phyloP scores from a whole-genome alignment of 2,329 filamentous ascomycete species.

The Fusarium lateritium region DNA sequence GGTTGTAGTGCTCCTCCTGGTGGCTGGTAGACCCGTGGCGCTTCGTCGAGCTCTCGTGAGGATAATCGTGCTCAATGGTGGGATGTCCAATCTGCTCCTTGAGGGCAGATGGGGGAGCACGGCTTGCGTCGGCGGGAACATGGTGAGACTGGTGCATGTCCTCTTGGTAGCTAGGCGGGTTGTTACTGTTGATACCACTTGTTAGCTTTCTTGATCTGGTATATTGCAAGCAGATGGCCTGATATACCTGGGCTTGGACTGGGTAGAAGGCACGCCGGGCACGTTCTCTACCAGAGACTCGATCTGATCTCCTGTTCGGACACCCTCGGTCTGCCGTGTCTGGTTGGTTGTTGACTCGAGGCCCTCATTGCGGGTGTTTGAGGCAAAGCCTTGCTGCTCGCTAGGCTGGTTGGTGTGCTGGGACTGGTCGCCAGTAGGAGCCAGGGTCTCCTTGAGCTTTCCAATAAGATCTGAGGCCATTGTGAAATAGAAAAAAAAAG shows the following conservation, averaged over 20 bases:
- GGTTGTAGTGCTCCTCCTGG: conserved; percentile 50
- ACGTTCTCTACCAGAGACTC: conserved; percentile 33
- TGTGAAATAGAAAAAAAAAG: neutral
- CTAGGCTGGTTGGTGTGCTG: conserved; percentile 1
- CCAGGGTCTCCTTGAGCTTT: conserved; percentile 43
- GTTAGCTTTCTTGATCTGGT: rapidly evolving
- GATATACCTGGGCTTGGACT: conserved; percentile 18
- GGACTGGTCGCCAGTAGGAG: conserved; percentile 20
- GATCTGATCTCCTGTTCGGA: conserved; percentile 30
- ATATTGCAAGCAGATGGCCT: rapidly evolving
- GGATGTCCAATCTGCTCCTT: conserved; percentile 47
- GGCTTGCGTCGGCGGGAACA: conserved; percentile 40
- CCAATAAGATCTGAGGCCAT: conserved; percentile 40
- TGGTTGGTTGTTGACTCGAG: conserved; percentile 6
- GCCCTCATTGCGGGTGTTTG: neutral
- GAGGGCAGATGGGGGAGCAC: conserved; percentile 48
- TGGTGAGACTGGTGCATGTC: neutral
- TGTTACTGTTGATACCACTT: neutral
- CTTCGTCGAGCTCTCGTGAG: conserved; percentile 50
- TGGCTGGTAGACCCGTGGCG: conserved; percentile 50
- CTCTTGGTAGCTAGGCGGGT: neutral
- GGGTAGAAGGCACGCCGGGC: conserved; percentile 15
- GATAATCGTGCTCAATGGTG: conserved; percentile 51
- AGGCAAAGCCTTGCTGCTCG: conserved; percentile 17
- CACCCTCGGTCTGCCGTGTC: conserved; percentile 19